Base-by-base conservation (phyloP, 2,329 filamentous ascomycete genomes). In the Simplicillium aogashimaense region DNA sequence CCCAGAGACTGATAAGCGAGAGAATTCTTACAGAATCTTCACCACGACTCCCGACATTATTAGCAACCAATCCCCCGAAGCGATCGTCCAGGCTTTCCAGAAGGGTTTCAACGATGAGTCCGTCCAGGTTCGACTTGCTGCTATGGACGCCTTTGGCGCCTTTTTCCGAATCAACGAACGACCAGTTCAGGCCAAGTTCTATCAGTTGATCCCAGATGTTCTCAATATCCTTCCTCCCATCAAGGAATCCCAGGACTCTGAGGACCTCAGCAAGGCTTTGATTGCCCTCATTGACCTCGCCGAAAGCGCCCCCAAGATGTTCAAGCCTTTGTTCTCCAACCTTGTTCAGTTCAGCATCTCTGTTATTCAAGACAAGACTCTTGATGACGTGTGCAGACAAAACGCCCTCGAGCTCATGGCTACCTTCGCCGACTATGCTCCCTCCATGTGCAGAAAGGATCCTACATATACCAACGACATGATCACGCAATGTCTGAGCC, bases 331-430 rank as follows among this genome's bases (percentile, higher is more conserved):
- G n/a, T 98, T 98, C 67, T 83, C 84, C 56, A 89, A 87, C 54
- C 73, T 98, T 4, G 90, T 97, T 38, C 81, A 86, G 51, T 95
- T 98, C 64, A 90, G 83, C 59, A 81, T 97, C 44, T 87, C 86
- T 7, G 88, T 97, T 43, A 86, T 98, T 50, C 86, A 94, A 53
- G 90, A 98, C 60, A 97, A 97, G 67, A 89, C 97, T 45, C 74
- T 98, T 16, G 83, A 81, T 46, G 89, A 95, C 55, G 76, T 89
- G 50, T 86, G 87, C 45, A 81, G 92, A 44, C 92, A 98, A 61
- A 97, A 97, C 57, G 88, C 90, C 0, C 72, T 98, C 33, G 92
- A 98, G 61, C 75, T 98, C 41, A 95, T 98, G 86, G 89, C 89
- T 18, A 98, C 92, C 0, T 98, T 98, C 59, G 89, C 90, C 49